Evolutionary conservation across 176 grass and related monocot species (phyloP).

Genomic region (Phragmites australis): DNA sequence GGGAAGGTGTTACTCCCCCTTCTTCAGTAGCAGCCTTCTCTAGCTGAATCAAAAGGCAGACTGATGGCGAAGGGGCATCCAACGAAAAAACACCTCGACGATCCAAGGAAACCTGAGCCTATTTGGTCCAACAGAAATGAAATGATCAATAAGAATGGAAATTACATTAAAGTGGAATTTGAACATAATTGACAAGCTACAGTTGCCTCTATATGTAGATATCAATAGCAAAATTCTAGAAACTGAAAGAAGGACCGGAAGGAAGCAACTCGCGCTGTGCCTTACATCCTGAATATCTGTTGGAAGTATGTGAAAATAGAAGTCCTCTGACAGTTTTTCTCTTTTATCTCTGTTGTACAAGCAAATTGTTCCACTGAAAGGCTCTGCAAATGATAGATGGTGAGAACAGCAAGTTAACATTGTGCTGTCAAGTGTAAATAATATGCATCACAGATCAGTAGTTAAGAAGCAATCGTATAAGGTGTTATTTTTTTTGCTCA

Average conservation of each 20-base stretch:
- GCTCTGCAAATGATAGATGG: constrained; percentile 57
- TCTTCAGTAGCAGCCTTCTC: constrained; percentile 94
- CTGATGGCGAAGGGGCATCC: constrained; percentile 83
- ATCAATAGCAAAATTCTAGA: constrained; percentile 20
- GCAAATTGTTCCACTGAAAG: constrained; percentile 95
- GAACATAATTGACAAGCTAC: background rate
- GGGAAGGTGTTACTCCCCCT: constrained; percentile 88
- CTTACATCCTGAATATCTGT: constrained; percentile 90
- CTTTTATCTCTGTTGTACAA: constrained; percentile 98
- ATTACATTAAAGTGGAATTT: constrained; percentile 28
- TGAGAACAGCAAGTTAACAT: constrained; percentile 31
- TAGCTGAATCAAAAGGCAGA: constrained; percentile 91
- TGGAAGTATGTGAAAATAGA: constrained; percentile 80
- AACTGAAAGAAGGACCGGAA: background rate
- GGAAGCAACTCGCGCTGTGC: constrained; percentile 16
- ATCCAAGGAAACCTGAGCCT: constrained; percentile 72
- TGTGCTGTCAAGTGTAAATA: constrained; percentile 6
- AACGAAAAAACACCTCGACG: constrained; percentile 77
- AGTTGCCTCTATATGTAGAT: background rate
- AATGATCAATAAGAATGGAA: constrained; percentile 30
- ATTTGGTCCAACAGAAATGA: constrained; percentile 24
- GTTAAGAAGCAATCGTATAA: constrained; percentile 28
- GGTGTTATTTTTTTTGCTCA: constrained; percentile 57
- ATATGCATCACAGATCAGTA: constrained; percentile 18
- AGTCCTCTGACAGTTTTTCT: constrained; percentile 96